phyloP scores from a whole-genome alignment of 2,329 filamentous ascomycete genomes.

The Ceratocystis diversiconidia region DNA sequence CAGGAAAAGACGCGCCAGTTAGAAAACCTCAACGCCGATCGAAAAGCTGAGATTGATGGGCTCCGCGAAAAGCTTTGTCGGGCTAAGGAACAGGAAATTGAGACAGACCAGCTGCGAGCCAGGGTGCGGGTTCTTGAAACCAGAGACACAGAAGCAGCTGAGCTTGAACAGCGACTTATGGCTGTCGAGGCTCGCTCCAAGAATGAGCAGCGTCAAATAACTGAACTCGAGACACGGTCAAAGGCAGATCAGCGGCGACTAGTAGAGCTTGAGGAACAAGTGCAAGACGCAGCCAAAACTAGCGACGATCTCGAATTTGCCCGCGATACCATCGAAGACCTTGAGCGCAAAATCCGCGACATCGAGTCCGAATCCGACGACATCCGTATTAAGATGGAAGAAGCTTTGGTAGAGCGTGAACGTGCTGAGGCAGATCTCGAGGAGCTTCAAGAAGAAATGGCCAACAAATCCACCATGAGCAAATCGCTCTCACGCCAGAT shows the following conservation, averaged over 20 bases:
- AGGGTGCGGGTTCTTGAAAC: slow-evolving; percentile 11
- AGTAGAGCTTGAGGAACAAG: slow-evolving; percentile 42
- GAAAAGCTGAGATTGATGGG: slow-evolving; percentile 9
- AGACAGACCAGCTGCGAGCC: slow-evolving; percentile 11
- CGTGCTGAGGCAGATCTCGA: slow-evolving; percentile 45
- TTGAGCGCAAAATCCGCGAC: slow-evolving; percentile 40
- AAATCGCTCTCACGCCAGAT: slow-evolving; percentile 62
- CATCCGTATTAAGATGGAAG: slow-evolving; percentile 39
- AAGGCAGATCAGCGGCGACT: slow-evolving; percentile 40
- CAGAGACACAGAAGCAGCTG: slow-evolving; percentile 12
- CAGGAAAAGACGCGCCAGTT: slow-evolving; percentile 14
- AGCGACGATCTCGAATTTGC: slow-evolving; percentile 41
- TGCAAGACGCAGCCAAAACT: slow-evolving; percentile 20
- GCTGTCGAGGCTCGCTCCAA: slow-evolving; percentile 46
- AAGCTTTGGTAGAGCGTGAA: slow-evolving; percentile 40
- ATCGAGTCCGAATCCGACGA: slow-evolving; percentile 42
- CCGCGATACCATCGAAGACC: slow-evolving; percentile 42
- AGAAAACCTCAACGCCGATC: slow-evolving; percentile 10
- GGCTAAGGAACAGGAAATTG: slow-evolving; percentile 14
- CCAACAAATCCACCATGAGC: slow-evolving; percentile 63
- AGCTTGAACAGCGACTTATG: slow-evolving; percentile 32
- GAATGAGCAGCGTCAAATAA: slow-evolving; percentile 35
- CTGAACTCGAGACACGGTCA: slow-evolving; percentile 45
- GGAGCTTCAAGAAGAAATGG: slow-evolving; percentile 61
- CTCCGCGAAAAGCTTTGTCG: slow-evolving; percentile 12